Percentiles rank a stretch among this genome's conserved stretches.
These are phyloP conservation scores for Quercus phellos DNA, from an alignment of 331 rosid genomes.

Conservation along the genomic window DNA sequence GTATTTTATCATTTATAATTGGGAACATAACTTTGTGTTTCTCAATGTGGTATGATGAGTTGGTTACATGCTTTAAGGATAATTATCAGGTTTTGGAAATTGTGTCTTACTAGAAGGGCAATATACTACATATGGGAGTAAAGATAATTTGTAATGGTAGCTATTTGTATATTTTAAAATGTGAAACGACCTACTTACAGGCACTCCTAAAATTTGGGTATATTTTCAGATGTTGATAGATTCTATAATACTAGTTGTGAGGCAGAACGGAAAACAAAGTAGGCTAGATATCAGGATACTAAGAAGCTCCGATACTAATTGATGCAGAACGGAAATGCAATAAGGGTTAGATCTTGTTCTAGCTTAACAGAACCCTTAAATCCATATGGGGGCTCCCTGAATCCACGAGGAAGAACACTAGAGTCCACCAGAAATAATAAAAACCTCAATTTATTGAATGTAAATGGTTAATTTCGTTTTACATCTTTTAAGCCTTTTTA, in stretches of 20 bases:
- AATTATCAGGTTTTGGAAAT: neutral
- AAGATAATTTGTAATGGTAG: neutral
- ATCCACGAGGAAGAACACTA: no score
- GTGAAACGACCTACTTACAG: neutral
- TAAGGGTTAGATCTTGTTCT: no score
- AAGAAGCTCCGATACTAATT: no score
- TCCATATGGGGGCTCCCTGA: no score
- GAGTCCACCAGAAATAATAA: no score
- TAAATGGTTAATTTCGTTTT: no score
- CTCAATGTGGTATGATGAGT: neutral
- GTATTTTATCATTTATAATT: constrained; percentile 29
- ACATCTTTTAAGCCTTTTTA: no score
- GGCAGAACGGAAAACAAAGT: no score
- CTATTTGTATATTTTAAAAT: neutral
- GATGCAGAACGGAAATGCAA: no score
- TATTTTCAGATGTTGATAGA: neutral
- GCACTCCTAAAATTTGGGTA: neutral
- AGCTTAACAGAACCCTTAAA: no score
- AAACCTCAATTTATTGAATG: no score
- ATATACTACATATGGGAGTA: neutral
- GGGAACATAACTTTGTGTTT: constrained; percentile 9
- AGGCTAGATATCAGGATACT: no score
- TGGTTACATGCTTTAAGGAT: neutral
- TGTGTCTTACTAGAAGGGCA: neutral
- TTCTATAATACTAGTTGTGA: neutral